Evolutionary conservation across 129 eudicot genomes (phyloP).

Genomic region (Centrapalus pauciflorus): DNA sequence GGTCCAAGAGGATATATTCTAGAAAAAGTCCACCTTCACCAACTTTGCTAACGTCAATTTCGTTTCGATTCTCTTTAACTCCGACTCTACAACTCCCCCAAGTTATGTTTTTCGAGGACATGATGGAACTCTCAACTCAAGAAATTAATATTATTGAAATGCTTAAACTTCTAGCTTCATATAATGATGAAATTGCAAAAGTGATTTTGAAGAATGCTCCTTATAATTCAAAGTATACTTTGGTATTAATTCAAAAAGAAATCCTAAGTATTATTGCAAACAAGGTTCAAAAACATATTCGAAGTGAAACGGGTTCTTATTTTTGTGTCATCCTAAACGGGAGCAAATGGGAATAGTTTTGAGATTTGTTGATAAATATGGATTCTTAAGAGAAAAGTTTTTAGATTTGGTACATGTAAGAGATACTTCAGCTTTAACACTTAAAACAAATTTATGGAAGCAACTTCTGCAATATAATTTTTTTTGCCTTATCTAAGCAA

Average conservation of each 20-base stretch:
- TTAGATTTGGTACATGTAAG: neutral
- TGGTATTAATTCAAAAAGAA: conserved; percentile 6
- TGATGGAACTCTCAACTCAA: too few relatives aligned
- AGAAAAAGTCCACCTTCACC: too few relatives aligned
- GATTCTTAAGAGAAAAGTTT: neutral
- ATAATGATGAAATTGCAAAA: neutral
- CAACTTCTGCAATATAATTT: neutral
- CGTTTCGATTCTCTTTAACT: too few relatives aligned
- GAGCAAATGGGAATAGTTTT: conserved; percentile 20
- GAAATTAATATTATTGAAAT: too few relatives aligned
- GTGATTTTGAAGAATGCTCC: conserved; percentile 10
- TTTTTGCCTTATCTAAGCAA: too few relatives aligned
- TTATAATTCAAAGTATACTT: conserved; percentile 3
- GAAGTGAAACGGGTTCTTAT: neutral
- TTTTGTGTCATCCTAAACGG: neutral
- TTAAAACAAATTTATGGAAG: neutral
- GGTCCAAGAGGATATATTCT: too few relatives aligned
- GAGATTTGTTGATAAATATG: conserved; percentile 11
- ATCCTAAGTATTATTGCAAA: conserved; percentile 6
- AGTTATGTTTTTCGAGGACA: too few relatives aligned
- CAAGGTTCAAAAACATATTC: neutral
- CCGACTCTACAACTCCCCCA: too few relatives aligned
- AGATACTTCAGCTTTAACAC: neutral
- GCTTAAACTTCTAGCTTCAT: neutral
- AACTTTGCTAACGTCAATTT: too few relatives aligned